A percentile compares a stretch with the other conserved stretches of the same genome.
Conservation (phyloP, 441 rosid genomes). For the Eruca vesicaria region DNA sequence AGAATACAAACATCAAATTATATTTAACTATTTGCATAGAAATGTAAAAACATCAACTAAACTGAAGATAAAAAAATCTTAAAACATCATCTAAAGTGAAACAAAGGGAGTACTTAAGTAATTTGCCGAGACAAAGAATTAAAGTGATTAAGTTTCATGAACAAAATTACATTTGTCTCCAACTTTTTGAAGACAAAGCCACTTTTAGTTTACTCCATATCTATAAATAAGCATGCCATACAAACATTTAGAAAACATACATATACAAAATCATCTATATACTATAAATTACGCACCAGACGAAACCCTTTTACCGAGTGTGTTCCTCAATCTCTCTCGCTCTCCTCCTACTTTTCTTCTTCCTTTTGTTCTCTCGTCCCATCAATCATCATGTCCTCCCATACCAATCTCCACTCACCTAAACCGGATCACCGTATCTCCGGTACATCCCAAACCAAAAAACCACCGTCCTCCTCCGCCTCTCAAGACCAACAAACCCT, state of each 20-base stretch:
- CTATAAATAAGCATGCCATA: not conserved
- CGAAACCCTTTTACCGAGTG: not conserved
- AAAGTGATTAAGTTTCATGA: not conserved
- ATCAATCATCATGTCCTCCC: conserved; percentile 44
- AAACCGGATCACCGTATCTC: conserved; percentile 44
- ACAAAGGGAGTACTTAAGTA: too few species aligned
- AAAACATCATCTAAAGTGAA: too few species aligned
- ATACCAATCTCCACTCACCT: conserved; percentile 36
- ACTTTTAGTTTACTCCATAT: not conserved
- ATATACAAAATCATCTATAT: not conserved
- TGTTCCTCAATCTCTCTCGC: not conserved
- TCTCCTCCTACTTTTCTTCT: conserved; percentile 9
- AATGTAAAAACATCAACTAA: too few species aligned
- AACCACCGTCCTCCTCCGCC: conserved; percentile 30
- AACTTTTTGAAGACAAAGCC: not conserved
- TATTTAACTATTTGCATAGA: too few species aligned
- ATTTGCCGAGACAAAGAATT: not conserved
- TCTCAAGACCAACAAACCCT: conserved; percentile 44
- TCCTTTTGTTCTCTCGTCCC: conserved; percentile 3
- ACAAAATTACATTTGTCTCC: not conserved
- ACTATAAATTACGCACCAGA: not conserved
- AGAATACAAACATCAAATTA: too few species aligned
- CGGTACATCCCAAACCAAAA: conserved; percentile 39
- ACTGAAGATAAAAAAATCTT: too few species aligned
- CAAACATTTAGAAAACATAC: not conserved